Evolutionary conservation across 352 stramenopile genomes (phyloP).

Genomic region (Aphanomyces cochlioides): DNA sequence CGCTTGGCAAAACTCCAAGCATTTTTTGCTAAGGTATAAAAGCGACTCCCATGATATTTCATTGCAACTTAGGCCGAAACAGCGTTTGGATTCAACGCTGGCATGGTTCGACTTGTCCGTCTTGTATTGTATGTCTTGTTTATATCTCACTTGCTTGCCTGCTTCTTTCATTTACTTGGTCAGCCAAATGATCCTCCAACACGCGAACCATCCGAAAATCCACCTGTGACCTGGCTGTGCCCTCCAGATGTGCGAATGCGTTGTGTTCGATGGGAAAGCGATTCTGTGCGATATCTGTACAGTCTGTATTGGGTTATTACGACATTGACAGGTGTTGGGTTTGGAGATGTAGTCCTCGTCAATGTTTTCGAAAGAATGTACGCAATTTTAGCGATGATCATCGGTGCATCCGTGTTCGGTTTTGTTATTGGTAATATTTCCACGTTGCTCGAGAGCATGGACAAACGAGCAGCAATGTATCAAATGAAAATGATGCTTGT

Average conservation of each 20-base stretch:
- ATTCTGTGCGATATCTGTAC: conserved; percentile 60
- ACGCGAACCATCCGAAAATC: not conserved
- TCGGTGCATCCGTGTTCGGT: conserved; percentile 72
- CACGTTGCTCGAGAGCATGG: conserved; percentile 73
- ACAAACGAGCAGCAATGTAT: conserved; percentile 65
- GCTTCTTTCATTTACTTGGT: conserved; percentile 76
- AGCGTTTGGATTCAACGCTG: conserved; percentile 56
- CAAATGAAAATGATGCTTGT: conserved; percentile 74
- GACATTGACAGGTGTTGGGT: conserved; percentile 76
- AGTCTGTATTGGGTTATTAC: conserved; percentile 83
- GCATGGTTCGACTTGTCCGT: conserved; percentile 54
- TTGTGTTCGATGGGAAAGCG: conserved; percentile 33
- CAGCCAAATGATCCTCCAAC: conserved; percentile 34
- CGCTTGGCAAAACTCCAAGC: conserved; percentile 64
- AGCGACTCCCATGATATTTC: not conserved
- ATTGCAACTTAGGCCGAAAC: conserved; percentile 56
- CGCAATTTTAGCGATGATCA: conserved; percentile 62
- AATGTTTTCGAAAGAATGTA: conserved; percentile 69
- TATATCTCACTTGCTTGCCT: conserved; percentile 66
- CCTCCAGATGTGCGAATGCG: not conserved
- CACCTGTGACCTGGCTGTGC: conserved; percentile 1
- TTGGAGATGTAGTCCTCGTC: conserved; percentile 71
- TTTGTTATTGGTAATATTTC: conserved; percentile 83
- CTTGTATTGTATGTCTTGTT: conserved; percentile 67
- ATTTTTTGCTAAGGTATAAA: conserved; percentile 40